These are phyloP conservation scores for Fusarium pseudonygamai DNA, from an alignment of 2,329 filamentous ascomycete species.

Conservation along the genomic window DNA sequence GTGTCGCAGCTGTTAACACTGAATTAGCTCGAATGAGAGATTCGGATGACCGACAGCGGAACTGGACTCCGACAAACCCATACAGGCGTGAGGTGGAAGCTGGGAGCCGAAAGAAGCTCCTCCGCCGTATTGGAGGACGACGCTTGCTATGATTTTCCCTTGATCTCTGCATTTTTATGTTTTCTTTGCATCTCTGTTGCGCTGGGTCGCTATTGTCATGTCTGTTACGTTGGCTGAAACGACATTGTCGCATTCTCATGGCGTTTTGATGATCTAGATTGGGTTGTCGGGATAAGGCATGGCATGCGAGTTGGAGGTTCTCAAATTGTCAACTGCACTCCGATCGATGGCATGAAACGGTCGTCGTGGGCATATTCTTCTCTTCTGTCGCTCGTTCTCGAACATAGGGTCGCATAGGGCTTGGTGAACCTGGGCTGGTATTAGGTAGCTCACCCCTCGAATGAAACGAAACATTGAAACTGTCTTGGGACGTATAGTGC, in stretches of 20 bases:
- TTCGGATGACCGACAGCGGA: constrained; percentile 61
- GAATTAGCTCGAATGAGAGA: constrained; percentile 60
- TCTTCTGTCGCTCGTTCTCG: constrained; percentile 31
- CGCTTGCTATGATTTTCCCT: constrained; percentile 37
- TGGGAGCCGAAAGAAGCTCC: constrained; percentile 50
- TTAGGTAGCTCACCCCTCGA: constrained; percentile 30
- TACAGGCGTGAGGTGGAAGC: constrained; percentile 50
- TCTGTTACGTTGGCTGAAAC: constrained; percentile 33
- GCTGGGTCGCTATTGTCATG: constrained; percentile 36
- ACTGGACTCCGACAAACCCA: constrained; percentile 50
- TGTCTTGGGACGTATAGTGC: not conserved
- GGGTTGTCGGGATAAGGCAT: constrained; percentile 23
- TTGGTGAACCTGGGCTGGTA: constrained; percentile 17
- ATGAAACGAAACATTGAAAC: constrained; percentile 17
- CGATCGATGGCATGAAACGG: constrained; percentile 14
- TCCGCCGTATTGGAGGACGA: constrained; percentile 52
- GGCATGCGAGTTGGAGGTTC: constrained; percentile 14
- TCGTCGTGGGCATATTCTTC: constrained; percentile 16
- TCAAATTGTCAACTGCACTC: constrained; percentile 17
- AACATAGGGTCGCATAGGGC: constrained; percentile 18
- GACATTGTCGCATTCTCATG: constrained; percentile 42
- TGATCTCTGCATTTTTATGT: not conserved
- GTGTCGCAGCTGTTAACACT: constrained; percentile 19
- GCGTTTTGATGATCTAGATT: constrained; percentile 42
- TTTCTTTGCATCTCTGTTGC: constrained; percentile 8